Evolutionary conservation across 768 basidiomycete genomes (phyloP).

Genomic region (Trametes meyenii): DNA sequence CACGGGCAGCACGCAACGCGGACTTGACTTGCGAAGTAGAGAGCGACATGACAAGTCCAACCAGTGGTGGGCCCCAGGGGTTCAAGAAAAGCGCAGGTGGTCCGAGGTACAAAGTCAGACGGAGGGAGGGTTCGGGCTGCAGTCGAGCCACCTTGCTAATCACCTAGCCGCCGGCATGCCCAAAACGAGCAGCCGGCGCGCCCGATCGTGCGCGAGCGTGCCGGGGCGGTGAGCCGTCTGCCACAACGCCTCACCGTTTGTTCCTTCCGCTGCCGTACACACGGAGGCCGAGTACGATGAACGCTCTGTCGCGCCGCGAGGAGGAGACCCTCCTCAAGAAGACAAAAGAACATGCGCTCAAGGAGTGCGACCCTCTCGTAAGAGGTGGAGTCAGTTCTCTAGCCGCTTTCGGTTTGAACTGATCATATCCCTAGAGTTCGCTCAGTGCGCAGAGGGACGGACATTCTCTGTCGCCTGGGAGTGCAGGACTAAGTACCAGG

Average conservation of each 20-base stretch:
- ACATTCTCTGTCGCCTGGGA: conserved; percentile 87
- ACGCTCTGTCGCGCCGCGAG: conserved; percentile 83
- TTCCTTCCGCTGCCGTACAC: conserved; percentile 1
- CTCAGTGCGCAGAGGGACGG: conserved; percentile 79
- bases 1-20: conserved; percentile 23
- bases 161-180: conserved; percentile 20
- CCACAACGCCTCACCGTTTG: conserved; percentile 15
- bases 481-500: conserved; percentile 68
- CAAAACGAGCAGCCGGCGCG: neutral
- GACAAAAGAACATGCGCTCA: conserved; percentile 77
- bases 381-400: conserved; percentile 51
- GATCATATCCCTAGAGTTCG: conserved; percentile 60
- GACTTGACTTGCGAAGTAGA: conserved; percentile 8
- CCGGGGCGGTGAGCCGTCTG: conserved; percentile 21
- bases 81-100: neutral
- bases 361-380: conserved; percentile 75
- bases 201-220: conserved; percentile 13
- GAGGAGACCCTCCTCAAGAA: conserved; percentile 85
- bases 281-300: conserved; percentile 49
- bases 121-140: neutral
- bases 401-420: neutral
- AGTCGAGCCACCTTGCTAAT: conserved; percentile 9
- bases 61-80: neutral
- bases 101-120: neutral
- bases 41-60: neutral